Conservation (phyloP, 495 filamentous ascomycete genomes). For the Aspergillus indologenus region DNA sequence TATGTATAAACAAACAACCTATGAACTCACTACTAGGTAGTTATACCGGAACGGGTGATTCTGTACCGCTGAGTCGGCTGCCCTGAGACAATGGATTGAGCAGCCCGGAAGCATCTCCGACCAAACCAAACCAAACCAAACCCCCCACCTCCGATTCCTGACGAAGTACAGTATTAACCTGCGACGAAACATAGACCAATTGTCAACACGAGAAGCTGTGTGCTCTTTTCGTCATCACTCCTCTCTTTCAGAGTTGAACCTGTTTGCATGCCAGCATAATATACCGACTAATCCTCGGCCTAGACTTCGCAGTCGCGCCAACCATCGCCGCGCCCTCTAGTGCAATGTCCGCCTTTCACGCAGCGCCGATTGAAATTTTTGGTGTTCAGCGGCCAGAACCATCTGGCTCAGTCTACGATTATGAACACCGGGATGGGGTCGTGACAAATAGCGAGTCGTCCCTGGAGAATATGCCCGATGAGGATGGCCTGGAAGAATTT, state of each 20-base stretch:
- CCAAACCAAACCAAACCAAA: too few relatives aligned
- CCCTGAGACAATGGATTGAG: too few relatives aligned
- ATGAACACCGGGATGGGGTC: conserved; percentile 33
- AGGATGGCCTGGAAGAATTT: conserved; percentile 42
- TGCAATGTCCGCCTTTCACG: conserved; percentile 31
- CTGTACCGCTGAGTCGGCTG: too few relatives aligned
- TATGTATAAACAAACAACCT: too few relatives aligned
- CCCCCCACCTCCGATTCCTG: too few relatives aligned
- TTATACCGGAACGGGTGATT: too few relatives aligned
- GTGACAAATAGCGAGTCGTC: conserved; percentile 26
- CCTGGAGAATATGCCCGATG: conserved; percentile 24
- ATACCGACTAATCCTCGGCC: not conserved
- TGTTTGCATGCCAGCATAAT: not conserved
- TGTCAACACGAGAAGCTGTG: not conserved
- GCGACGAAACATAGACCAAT: too few relatives aligned
- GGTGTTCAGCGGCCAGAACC: conserved; percentile 22
- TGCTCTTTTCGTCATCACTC: not conserved
- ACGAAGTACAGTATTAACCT: too few relatives aligned
- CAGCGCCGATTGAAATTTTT: conserved; percentile 25
- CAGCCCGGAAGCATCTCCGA: too few relatives aligned
- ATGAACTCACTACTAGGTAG: too few relatives aligned
- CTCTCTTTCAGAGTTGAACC: not conserved
- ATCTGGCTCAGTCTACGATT: conserved; percentile 19
- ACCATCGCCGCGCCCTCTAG: not conserved
- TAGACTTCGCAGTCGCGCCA: not conserved